phyloP scores from a whole-genome alignment of 2,329 filamentous ascomycete species.

The Talaromyces albobiverticillius region DNA sequence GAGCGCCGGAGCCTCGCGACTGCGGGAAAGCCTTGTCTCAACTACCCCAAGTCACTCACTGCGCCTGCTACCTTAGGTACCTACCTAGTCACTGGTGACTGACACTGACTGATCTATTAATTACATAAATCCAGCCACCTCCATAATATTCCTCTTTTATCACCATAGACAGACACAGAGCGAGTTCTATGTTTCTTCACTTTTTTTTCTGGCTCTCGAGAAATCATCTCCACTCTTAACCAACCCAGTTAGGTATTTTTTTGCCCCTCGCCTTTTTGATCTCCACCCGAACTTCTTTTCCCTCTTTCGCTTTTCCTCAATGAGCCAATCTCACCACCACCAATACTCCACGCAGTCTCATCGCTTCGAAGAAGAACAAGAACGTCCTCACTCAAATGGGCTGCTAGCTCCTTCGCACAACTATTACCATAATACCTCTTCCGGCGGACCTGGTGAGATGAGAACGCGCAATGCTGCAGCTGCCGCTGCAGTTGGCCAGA shows the following conservation, averaged over 20 bases:
- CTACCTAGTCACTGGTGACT: too few relatives aligned
- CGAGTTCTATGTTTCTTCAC: not conserved
- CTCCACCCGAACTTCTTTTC: not conserved
- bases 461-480: slow-evolving; percentile 25
- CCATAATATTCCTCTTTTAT: not conserved
- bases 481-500: slow-evolving; percentile 10
- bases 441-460: slow-evolving; percentile 31
- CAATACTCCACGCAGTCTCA: not conserved
- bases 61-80: too few relatives aligned
- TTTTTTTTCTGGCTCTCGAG: not conserved
- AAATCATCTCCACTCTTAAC: not conserved
- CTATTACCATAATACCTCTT: slow-evolving; percentile 6
- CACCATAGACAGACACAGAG: not conserved
- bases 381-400: slow-evolving; percentile 18
- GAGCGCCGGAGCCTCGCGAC: too few relatives aligned
- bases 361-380: not conserved
- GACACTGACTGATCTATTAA: too few relatives aligned
- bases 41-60: too few relatives aligned
- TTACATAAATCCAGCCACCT: not conserved
- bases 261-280: not conserved
- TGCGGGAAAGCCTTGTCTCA: too few relatives aligned
- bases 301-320: not conserved
- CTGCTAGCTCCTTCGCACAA: slow-evolving; percentile 24
- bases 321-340: not conserved
- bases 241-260: not conserved